These are phyloP conservation scores for Tulasnella sp. DNA, from an alignment of 768 basidiomycete species.

Conservation along the genomic window DNA sequence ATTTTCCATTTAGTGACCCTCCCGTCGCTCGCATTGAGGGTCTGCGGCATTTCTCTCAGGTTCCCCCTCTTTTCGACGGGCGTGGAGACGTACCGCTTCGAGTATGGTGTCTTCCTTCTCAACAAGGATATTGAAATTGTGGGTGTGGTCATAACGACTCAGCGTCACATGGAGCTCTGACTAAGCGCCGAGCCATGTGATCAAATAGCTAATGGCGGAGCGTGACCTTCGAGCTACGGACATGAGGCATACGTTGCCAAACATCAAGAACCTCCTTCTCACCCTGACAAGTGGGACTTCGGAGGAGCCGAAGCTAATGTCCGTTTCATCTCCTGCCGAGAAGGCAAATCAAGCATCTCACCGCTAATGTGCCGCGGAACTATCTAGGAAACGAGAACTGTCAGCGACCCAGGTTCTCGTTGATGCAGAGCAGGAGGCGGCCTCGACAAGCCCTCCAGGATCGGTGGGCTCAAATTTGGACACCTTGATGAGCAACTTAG, in stretches of 20 bases:
- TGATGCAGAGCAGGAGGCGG: background rate
- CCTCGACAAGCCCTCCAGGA: background rate
- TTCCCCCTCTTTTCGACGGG: constrained; percentile 89
- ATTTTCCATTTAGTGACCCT: background rate
- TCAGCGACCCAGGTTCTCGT: no score
- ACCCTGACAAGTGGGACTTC: constrained; percentile 66
- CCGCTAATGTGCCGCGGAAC: background rate
- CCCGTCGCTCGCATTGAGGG: background rate
- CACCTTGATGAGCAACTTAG: no score
- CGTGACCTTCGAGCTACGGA: constrained; percentile 82
- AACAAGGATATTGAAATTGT: constrained; percentile 98
- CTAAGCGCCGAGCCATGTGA: no score
- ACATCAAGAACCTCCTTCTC: constrained; percentile 86
- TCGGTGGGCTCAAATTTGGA: no score
- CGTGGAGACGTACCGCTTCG: constrained; percentile 92
- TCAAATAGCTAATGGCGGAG: constrained; percentile 75
- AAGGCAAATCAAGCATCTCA: background rate
- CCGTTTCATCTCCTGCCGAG: no score
- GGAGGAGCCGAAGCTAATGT: constrained; percentile 9
- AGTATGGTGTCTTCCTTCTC: constrained; percentile 91
- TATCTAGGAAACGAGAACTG: background rate
- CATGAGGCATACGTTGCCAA: constrained; percentile 91
- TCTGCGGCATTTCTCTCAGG: constrained; percentile 33
- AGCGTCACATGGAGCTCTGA: background rate
- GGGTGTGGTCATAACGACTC: constrained; percentile 20